Evolutionary conservation across 352 stramenopile genomes (phyloP).

Genomic region (Phytophthora chlamydospora): DNA sequence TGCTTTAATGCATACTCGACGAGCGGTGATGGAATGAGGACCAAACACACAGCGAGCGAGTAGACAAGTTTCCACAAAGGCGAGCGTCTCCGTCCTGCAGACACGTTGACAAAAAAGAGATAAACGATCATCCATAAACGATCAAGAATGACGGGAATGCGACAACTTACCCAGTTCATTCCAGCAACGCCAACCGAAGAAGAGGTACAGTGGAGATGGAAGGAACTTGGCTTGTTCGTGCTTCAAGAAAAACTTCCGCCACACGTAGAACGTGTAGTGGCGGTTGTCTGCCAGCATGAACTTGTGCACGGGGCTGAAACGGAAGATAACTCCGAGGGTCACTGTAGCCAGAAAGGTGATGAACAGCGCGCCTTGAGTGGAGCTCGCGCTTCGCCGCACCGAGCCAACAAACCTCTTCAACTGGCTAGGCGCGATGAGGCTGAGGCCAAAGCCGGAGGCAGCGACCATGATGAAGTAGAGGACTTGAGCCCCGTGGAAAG

Average conservation of each 20-base stretch:
- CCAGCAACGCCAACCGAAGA: conserved; percentile 68
- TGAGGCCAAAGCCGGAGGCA: conserved; percentile 62
- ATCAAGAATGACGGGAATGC: background rate
- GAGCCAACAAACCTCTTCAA: conserved; percentile 44
- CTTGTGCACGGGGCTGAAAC: conserved; percentile 85
- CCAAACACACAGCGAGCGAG: conserved; percentile 68
- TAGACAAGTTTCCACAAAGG: conserved; percentile 85
- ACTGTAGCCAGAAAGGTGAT: conserved; percentile 23
- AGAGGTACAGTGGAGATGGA: conserved; percentile 63
- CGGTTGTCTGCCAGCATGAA: conserved; percentile 93
- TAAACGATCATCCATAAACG: background rate
- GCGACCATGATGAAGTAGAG: conserved; percentile 80
- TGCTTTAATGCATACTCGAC: conserved; percentile 70
- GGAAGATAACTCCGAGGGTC: conserved; percentile 51
- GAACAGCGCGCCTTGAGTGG: conserved; percentile 39
- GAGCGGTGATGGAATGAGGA: conserved; percentile 87
- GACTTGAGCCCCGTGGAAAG: conserved; percentile 76
- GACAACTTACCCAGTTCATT: conserved; percentile 62
- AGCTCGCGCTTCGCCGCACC: conserved; percentile 43
- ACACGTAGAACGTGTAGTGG: conserved; percentile 94
- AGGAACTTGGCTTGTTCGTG: conserved; percentile 75
- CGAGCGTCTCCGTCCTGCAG: conserved; percentile 53
- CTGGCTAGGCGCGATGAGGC: conserved; percentile 43
- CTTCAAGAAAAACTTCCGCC: conserved; percentile 87
- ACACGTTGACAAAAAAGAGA: conserved; percentile 1